Evolutionary conservation across 1,284 basidiomycete species (phyloP).

Genomic region (Ganoderma resinaceum): DNA sequence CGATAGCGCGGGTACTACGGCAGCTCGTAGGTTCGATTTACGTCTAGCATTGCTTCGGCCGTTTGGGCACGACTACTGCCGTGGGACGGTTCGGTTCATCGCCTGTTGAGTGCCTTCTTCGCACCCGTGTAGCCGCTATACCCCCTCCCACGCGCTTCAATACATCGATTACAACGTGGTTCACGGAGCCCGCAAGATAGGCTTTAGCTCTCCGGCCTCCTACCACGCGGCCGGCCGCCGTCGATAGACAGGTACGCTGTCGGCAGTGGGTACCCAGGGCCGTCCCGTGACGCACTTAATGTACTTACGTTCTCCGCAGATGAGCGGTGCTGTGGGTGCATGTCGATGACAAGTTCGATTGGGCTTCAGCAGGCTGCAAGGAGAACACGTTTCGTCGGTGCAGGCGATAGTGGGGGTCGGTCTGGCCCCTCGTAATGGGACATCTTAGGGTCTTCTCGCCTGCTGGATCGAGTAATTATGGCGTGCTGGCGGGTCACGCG

Average conservation of each 20-base stretch:
- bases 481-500: neutral
- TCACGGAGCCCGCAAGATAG: conserved; percentile 6
- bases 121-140: neutral
- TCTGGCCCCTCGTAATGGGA: neutral
- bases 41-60: neutral
- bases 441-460: neutral
- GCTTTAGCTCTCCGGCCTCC: conserved; percentile 14
- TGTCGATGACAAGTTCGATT: neutral
- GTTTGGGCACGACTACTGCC: neutral
- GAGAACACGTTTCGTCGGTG: neutral
- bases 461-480: neutral
- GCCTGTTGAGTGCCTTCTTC: neutral
- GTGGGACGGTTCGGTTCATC: neutral
- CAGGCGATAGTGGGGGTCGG: neutral
- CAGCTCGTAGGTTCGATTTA: neutral
- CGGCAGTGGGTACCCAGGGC: neutral
- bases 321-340: neutral
- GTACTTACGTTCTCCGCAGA: neutral
- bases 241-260: neutral
- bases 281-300: neutral
- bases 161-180: neutral
- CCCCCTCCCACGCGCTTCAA: neutral
- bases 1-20: neutral
- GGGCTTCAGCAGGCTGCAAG: neutral
- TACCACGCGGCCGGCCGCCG: conserved; percentile 6